Percentiles rank a stretch among this genome's conserved stretches.
phyloP scores from a whole-genome alignment of 1,284 basidiomycete genomes.

The Megacollybia platyphylla region DNA sequence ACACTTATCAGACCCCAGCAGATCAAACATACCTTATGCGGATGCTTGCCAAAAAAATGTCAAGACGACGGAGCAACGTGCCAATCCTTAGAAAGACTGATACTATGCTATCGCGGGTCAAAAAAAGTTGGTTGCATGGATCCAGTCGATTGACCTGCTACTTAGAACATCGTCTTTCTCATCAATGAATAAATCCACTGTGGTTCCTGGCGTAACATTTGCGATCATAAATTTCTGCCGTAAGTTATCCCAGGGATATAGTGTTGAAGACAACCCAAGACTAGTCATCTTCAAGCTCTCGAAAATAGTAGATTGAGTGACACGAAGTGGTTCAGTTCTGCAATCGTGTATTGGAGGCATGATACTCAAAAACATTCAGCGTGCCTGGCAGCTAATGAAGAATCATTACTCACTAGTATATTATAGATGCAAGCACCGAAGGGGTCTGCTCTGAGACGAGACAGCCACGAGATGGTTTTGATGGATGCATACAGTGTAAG shows the following conservation, averaged over 20 bases:
- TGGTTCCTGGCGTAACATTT: conserved; percentile 14
- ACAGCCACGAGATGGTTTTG: conserved; percentile 22
- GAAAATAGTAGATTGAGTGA: conserved; percentile 33
- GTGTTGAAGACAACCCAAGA: conserved; percentile 49
- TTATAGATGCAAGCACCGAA: conserved; percentile 34
- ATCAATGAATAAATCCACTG: conserved; percentile 28
- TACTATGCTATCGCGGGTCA: conserved; percentile 29
- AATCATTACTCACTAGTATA: conserved; percentile 35
- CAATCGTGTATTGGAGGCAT: conserved; percentile 29
- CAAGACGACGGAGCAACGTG: conserved; percentile 49
- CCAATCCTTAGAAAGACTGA: conserved; percentile 52
- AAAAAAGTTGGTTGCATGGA: background rate
- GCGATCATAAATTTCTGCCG: conserved; percentile 36
- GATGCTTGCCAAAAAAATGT: conserved; percentile 30
- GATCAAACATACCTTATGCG: conserved; percentile 25
- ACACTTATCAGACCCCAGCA: conserved; percentile 5
- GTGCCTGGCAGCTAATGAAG: background rate
- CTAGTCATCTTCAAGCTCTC: conserved; percentile 38
- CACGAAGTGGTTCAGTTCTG: conserved; percentile 22
- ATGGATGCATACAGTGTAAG: conserved; percentile 22
- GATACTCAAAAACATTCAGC: conserved; percentile 15
- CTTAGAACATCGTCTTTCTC: conserved; percentile 43
- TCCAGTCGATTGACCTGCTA: conserved; percentile 27
- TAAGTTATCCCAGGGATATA: conserved; percentile 45
- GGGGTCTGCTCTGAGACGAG: conserved; percentile 56